Conservation (phyloP, 129 eudicot genomes). For the Solidago caesia region DNA sequence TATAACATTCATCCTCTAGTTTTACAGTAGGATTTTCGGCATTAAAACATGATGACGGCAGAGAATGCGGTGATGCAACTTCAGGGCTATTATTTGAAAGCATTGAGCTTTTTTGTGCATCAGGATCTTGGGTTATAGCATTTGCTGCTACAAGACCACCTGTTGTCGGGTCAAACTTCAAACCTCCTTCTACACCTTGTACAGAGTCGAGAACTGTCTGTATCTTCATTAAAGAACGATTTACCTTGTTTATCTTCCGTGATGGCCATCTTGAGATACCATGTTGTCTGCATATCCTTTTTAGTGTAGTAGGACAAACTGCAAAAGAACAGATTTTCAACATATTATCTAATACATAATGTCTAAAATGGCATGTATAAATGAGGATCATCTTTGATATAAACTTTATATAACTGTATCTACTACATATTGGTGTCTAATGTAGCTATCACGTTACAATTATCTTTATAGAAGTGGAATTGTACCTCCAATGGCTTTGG, state of each 20-base stretch:
- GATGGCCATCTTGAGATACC: slow-evolving; percentile 99
- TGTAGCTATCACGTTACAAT: not conserved
- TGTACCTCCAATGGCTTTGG: slow-evolving; percentile 90
- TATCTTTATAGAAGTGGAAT: not conserved
- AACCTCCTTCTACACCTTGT: slow-evolving; percentile 85
- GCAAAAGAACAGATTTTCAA: slow-evolving; percentile 26
- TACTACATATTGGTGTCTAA: not conserved
- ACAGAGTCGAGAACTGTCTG: slow-evolving; percentile 91
- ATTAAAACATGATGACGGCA: slow-evolving; percentile 31
- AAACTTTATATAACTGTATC: not conserved
- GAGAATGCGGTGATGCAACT: slow-evolving; percentile 34
- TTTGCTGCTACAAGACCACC: slow-evolving; percentile 70
- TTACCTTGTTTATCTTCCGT: slow-evolving; percentile 91
- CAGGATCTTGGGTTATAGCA: slow-evolving; percentile 46
- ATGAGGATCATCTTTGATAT: not conserved
- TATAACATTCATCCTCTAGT: slow-evolving; percentile 42
- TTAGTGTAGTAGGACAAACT: slow-evolving; percentile 97
- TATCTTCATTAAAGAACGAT: slow-evolving; percentile 80
- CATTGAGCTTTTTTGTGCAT: slow-evolving; percentile 30
- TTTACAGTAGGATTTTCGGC: slow-evolving; percentile 37
- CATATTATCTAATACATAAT: not conserved
- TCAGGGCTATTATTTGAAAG: slow-evolving; percentile 34
- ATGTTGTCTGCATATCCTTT: slow-evolving; percentile 89
- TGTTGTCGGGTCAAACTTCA: slow-evolving; percentile 72
- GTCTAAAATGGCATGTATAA: not conserved